Conservation (phyloP, 164 flowering plant genomes). For the grape (Vitis vinifera) region ASM3070453v1 NC_081808.1:22374501-22375000, state of each 20-base stretch:
- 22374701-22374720: neutral
- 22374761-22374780: neutral
- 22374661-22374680: constrained; percentile 16
- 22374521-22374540: neutral
- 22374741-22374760: constrained; percentile 1
- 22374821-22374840: neutral
- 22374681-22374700: constrained; percentile 20
- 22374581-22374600: neutral
- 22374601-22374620: constrained; percentile 2
- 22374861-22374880: constrained; percentile 21
- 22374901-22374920: too few species aligned
- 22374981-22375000: neutral
- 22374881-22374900: too few species aligned
- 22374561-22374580: constrained; percentile 9
- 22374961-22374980: too few species aligned
- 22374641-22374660: constrained; percentile 30
- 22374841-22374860: neutral
- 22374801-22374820: too few species aligned
- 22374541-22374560: constrained; percentile 6
- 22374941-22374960: too few species aligned
- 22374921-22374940: too few species aligned
- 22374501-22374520: too few species aligned
- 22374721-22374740: too few species aligned
- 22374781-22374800: too few species aligned
- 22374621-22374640: constrained; percentile 18